These are phyloP conservation scores for Suillus brevipes DNA, from an alignment of 768 basidiomycete genomes.

Conservation along the genomic window DNA sequence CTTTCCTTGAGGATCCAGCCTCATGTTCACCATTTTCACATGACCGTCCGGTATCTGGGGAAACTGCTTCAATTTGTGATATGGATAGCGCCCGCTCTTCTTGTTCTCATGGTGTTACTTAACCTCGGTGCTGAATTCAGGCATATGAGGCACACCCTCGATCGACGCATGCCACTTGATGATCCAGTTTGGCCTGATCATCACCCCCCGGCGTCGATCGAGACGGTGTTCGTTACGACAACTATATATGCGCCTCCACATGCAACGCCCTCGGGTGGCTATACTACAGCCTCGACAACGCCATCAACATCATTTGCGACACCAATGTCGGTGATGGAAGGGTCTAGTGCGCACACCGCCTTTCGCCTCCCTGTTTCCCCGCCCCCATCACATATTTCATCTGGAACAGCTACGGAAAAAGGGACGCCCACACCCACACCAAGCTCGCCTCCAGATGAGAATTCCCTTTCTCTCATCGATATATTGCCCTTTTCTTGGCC, in stretches of 20 bases:
- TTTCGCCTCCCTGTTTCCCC: neutral
- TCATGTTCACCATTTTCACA: constrained; percentile 8
- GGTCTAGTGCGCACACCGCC: constrained; percentile 9
- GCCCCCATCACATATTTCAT: constrained; percentile 10
- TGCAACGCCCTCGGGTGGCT: constrained; percentile 3
- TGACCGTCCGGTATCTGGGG: constrained; percentile 11
- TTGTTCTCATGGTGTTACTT: constrained; percentile 21
- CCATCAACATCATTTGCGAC: constrained; percentile 8
- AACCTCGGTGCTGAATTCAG: constrained; percentile 30
- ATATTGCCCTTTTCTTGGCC: constrained; percentile 31
- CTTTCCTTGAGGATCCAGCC: constrained; percentile 38
- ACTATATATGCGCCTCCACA: constrained; percentile 22
- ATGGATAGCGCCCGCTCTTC: constrained; percentile 18
- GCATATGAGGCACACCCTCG: constrained; percentile 25
- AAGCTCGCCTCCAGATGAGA: constrained; percentile 15
- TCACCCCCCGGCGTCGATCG: constrained; percentile 9
- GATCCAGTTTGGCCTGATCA: constrained; percentile 11
- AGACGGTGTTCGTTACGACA: constrained; percentile 34
- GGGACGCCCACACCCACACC: constrained; percentile 13
- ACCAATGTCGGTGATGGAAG: constrained; percentile 14
- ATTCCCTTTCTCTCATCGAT: constrained; percentile 21
- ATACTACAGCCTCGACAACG: constrained; percentile 8
- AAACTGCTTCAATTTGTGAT: constrained; percentile 17
- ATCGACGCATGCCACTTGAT: constrained; percentile 17
- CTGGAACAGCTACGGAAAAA: constrained; percentile 11